Percentiles rank a stretch among this genome's conserved stretches.
Evolutionary conservation across 495 filamentous ascomycete species (phyloP).

Genomic region (Aspergillus egyptiacus): DNA sequence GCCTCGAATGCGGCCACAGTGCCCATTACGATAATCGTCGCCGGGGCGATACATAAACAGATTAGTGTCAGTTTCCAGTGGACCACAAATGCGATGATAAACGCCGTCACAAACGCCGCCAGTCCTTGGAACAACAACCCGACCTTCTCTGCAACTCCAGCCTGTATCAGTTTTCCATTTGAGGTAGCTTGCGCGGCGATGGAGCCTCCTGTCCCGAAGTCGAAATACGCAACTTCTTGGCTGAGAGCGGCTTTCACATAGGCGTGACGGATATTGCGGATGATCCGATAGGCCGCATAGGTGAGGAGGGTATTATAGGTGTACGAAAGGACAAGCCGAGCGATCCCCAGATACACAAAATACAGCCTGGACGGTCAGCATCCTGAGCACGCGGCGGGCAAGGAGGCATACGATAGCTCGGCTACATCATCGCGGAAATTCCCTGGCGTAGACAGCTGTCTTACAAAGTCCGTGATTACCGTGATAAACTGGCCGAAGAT

Average conservation of each 20-base stretch:
- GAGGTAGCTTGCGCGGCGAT: slow-evolving; percentile 88
- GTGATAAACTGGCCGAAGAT: slow-evolving; percentile 5
- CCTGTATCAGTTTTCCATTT: slow-evolving; percentile 83
- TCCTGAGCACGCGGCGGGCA: neutral
- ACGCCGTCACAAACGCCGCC: slow-evolving; percentile 80
- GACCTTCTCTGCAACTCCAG: slow-evolving; percentile 83
- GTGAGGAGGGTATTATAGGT: slow-evolving; percentile 4
- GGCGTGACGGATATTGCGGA: slow-evolving; percentile 1
- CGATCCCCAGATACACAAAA: slow-evolving; percentile 5
- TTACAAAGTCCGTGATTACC: neutral
- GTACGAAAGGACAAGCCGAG: neutral
- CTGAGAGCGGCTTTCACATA: slow-evolving; percentile 54
- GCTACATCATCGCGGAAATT: neutral
- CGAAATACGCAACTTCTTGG: slow-evolving; percentile 90
- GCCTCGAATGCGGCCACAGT: slow-evolving; percentile 62
- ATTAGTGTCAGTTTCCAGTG: slow-evolving; percentile 83
- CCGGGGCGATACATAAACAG: slow-evolving; percentile 66
- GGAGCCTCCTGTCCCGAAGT: slow-evolving; percentile 84
- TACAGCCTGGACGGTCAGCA: neutral
- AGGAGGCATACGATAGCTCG: neutral
- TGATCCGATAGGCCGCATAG: slow-evolving; percentile 1
- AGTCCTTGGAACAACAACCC: slow-evolving; percentile 65
- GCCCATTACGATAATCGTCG: slow-evolving; percentile 63
- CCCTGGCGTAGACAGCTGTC: neutral
- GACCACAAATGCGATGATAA: slow-evolving; percentile 79